Base-by-base conservation (phyloP, 2,329 filamentous ascomycete genomes). In the Hymenoscyphus repandus region DNA sequence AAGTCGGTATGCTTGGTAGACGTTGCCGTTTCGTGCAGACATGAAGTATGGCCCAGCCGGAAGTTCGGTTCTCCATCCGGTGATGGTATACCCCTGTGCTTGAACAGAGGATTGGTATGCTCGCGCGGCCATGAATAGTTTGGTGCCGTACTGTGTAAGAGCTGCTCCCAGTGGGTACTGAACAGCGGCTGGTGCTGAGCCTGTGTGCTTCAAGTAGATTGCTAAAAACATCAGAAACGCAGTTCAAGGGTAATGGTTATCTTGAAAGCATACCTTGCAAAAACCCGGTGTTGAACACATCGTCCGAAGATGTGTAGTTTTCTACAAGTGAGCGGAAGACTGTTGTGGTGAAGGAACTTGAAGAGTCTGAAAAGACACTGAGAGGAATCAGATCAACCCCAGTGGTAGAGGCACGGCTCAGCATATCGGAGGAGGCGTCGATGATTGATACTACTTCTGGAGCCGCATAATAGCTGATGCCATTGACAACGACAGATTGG, bases 41-140 rank as follows among this genome's bases (percentile, higher is more conserved):
- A 77, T 55, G 55, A 79, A 78, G 58, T 79, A 79, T 1, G 76
- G 75, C 0, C 76, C 76, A 9, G 69, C 57, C 3, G 72, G 70
- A 11, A 78, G 36, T 37, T 58, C 53, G 2, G 53, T 53, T 12
- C 47, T 55, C 27, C 53, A 56, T 17, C 54, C 45, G 2, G 54
- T 55, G 22, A 39, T 31, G 1, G 45, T 40, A 18, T 47, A n/a
- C 7, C 34, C 37, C 30, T 38, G 36, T 13, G 34, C 27, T 18
- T 12, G n/a, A 10, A 36, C 48, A 18, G 38, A 56, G 36, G 5
- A 47, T 51, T 56, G 55, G 44, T 49, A 40, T 48, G 45, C 9
- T 53, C 41, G 12, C 43, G 50, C 34, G n/a, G 37, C 12, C 51
- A 62, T 58, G 44, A 62, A 60, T 2, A 58, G 27, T 17, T 57